Evolutionary conservation across 192 early-diverging fungal species (phyloP).

Genomic region (Funneliformis geosporum): DNA sequence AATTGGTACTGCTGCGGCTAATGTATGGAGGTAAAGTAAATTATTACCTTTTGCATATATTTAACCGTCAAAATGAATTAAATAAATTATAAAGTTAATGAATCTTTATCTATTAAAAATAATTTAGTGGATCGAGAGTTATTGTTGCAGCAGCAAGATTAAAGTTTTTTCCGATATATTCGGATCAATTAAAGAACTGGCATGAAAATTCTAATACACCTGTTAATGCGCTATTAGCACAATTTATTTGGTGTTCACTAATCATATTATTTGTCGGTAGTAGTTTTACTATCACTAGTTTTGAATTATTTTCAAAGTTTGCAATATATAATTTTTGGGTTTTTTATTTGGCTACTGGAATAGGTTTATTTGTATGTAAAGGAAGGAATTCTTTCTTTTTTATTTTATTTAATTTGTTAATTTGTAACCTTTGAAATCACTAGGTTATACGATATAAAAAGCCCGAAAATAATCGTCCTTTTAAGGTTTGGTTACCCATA

Average conservation of each 20-base stretch:
- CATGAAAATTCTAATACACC: background rate
- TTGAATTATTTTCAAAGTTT: background rate
- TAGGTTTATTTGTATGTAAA: background rate
- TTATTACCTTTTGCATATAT: background rate
- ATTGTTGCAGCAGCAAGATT: background rate
- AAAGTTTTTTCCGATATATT: background rate
- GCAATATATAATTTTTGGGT: background rate
- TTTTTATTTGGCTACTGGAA: background rate
- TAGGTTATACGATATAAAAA: too few relatives aligned
- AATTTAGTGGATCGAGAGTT: constrained; percentile 1
- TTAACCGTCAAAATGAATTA: background rate
- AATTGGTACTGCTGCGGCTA: background rate
- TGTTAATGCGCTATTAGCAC: background rate
- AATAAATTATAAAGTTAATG: background rate
- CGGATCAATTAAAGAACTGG: background rate
- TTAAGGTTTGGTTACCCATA: background rate
- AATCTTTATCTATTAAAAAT: background rate
- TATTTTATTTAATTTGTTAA: too few relatives aligned
- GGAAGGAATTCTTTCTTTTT: background rate
- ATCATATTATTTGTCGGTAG: background rate
- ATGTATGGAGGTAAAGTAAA: background rate
- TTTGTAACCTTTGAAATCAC: too few relatives aligned
- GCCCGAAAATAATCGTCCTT: background rate
- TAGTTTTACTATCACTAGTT: background rate
- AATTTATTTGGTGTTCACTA: background rate